Conservation (phyloP, 2,329 filamentous ascomycete species). For the Talaromyces sp. region DNA sequence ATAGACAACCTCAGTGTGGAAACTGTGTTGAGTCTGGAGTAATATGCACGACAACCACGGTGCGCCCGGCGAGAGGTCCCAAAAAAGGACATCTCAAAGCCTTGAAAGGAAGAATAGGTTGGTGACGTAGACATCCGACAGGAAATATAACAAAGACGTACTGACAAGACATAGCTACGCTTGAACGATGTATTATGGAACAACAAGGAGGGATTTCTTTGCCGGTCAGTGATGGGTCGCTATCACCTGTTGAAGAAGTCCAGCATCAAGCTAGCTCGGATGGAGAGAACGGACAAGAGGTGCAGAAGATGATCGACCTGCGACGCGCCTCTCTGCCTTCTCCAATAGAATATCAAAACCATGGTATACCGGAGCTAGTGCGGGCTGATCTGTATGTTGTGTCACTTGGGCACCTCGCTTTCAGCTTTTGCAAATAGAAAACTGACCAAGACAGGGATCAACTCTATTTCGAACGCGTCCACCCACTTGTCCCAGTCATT, state of each 20-base stretch:
- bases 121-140: neutral
- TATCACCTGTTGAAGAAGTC: conserved; percentile 4
- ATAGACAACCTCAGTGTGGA: conserved; percentile 77
- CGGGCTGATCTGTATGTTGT: conserved; percentile 14
- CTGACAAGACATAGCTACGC: conserved; percentile 15
- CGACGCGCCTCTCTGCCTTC: neutral
- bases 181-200: conserved; percentile 23
- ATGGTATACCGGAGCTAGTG: conserved; percentile 11
- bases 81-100: conserved; percentile 87
- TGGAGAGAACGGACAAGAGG: conserved; percentile 2
- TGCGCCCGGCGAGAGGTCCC: conserved; percentile 59
- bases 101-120: conserved; percentile 23
- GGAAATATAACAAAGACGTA: neutral
- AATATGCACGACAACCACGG: conserved; percentile 22
- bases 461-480: conserved; percentile 86
- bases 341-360: conserved; percentile 4
- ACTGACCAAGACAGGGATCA: conserved; percentile 53
- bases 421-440: neutral
- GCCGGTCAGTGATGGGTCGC: conserved; percentile 7
- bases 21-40: conserved; percentile 59
- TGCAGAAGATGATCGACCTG: neutral
- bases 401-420: neutral
- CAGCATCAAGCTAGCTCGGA: conserved; percentile 6
- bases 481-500: conserved; percentile 79
- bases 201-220: conserved; percentile 18